These are phyloP conservation scores for Omphalea diandra DNA, from an alignment of 441 rosid genomes.

Conservation along the genomic window DNA sequence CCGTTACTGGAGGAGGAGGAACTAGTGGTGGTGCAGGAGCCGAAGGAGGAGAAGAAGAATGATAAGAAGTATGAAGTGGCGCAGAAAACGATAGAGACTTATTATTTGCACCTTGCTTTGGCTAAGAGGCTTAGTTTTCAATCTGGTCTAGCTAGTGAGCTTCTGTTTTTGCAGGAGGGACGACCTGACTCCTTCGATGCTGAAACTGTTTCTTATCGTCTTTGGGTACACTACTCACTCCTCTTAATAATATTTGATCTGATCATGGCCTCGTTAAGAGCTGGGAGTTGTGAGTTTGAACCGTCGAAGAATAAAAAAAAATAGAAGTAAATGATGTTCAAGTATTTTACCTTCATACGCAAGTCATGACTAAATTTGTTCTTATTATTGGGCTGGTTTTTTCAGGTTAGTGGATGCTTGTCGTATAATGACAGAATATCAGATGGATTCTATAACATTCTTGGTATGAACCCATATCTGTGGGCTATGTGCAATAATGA, in stretches of 20 bases:
- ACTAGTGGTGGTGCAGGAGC: constrained; percentile 3
- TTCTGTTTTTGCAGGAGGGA: constrained; percentile 36
- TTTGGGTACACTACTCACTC: constrained; percentile 55
- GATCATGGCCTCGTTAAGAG: too few relatives aligned
- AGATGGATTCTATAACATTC: constrained; percentile 88
- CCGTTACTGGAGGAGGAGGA: constrained; percentile 25
- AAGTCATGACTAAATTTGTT: too few relatives aligned
- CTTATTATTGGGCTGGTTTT: too few relatives aligned
- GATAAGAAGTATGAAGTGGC: constrained; percentile 35
- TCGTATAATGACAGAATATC: constrained; percentile 82
- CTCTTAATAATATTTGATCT: too few relatives aligned
- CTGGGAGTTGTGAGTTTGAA: too few relatives aligned
- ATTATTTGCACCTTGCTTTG: constrained; percentile 68
- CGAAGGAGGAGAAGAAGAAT: constrained; percentile 6
- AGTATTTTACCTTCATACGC: too few relatives aligned
- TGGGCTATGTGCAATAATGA: constrained; percentile 88
- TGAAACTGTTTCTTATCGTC: constrained; percentile 72
- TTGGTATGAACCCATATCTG: constrained; percentile 91
- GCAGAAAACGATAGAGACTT: constrained; percentile 55
- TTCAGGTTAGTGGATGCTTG: constrained; percentile 87
- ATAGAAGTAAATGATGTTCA: too few relatives aligned
- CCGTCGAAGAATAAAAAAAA: too few relatives aligned
- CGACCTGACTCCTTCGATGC: constrained; percentile 37
- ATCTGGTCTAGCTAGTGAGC: constrained; percentile 54
- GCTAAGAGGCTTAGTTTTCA: constrained; percentile 72